Conservation (phyloP, 2,329 filamentous ascomycete genomes). For the Microcyclospora pomicola region DNA sequence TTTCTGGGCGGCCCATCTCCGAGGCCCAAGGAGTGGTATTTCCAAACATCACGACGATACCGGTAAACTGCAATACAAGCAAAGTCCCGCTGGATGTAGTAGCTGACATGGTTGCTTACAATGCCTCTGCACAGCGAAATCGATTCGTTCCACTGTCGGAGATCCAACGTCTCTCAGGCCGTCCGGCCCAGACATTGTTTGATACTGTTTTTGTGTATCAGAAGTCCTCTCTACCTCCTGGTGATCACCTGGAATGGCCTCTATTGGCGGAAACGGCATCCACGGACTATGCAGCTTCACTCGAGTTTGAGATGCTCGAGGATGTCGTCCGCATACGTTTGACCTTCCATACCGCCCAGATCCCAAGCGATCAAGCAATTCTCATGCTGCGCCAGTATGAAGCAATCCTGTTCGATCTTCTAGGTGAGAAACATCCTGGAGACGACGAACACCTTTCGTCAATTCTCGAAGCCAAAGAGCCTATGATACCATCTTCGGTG, state of each 20-base stretch:
- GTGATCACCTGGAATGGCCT: slow-evolving; percentile 39
- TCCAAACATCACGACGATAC: slow-evolving; percentile 71
- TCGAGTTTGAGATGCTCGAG: slow-evolving; percentile 55
- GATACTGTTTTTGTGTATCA: slow-evolving; percentile 81
- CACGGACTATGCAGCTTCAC: slow-evolving; percentile 65
- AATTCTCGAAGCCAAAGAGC: slow-evolving; percentile 47
- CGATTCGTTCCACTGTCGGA: slow-evolving; percentile 58
- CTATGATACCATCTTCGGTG: slow-evolving; percentile 43
- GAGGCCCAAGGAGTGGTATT: slow-evolving; percentile 49
- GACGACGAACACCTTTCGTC: slow-evolving; percentile 29
- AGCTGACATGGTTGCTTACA: slow-evolving; percentile 49
- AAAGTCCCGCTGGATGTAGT: slow-evolving; percentile 45
- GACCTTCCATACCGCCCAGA: slow-evolving; percentile 48
- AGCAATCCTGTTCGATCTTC: slow-evolving; percentile 44
- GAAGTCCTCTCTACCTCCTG: slow-evolving; percentile 30
- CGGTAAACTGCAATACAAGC: slow-evolving; percentile 47
- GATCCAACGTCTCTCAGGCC: slow-evolving; percentile 59
- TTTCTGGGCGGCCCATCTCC: slow-evolving; percentile 58
- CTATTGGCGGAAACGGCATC: slow-evolving; percentile 51
- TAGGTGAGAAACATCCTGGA: slow-evolving; percentile 18
- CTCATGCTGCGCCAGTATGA: slow-evolving; percentile 62
- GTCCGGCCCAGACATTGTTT: slow-evolving; percentile 54
- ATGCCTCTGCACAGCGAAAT: slow-evolving; percentile 49
- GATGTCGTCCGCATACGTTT: slow-evolving; percentile 47
- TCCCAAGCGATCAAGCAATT: slow-evolving; percentile 55